Evolutionary conservation across 2,329 filamentous ascomycete genomes (phyloP).

Genomic region (Pyrenophora teres): DNA sequence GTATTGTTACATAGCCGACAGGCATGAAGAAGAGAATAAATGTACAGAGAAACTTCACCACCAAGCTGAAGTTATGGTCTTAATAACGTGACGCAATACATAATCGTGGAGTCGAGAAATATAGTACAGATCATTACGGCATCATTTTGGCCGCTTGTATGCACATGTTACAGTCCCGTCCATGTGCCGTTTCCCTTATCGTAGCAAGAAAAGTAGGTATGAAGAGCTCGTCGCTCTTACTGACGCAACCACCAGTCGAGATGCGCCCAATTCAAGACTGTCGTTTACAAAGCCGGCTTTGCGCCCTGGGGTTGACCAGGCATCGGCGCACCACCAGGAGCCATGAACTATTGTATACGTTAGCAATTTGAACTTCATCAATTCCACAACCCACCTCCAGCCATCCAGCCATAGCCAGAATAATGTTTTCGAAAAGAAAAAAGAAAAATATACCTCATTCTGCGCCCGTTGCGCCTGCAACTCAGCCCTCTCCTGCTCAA

Average conservation of each 20-base stretch:
- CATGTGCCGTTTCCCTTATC: slow-evolving; percentile 11
- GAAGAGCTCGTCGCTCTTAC: slow-evolving; percentile 18
- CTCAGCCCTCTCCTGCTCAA: slow-evolving; percentile 98
- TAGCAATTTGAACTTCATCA: slow-evolving; percentile 5
- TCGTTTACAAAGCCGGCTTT: slow-evolving; percentile 43
- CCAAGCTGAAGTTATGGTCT: neutral
- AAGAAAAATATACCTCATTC: slow-evolving; percentile 63
- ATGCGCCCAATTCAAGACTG: slow-evolving; percentile 1
- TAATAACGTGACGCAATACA: slow-evolving; percentile 24
- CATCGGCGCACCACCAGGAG: slow-evolving; percentile 35
- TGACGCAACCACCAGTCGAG: slow-evolving; percentile 1
- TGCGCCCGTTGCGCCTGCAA: slow-evolving; percentile 86
- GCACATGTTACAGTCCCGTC: slow-evolving; percentile 21
- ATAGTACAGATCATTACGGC: slow-evolving; percentile 32
- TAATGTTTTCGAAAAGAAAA: neutral
- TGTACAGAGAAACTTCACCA: slow-evolving; percentile 1
- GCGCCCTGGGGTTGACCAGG: slow-evolving; percentile 34
- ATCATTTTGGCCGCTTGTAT: slow-evolving; percentile 12
- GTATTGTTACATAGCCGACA: slow-evolving; percentile 40
- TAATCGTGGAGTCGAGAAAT: slow-evolving; percentile 37
- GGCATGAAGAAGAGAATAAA: slow-evolving; percentile 19
- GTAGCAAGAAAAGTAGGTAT: slow-evolving; percentile 28
- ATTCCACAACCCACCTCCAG: too few species aligned
- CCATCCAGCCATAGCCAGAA: neutral
- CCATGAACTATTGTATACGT: slow-evolving; percentile 37